Conservation (phyloP, 2,329 filamentous ascomycete species). For the Aureobasidium melanogenum region DNA sequence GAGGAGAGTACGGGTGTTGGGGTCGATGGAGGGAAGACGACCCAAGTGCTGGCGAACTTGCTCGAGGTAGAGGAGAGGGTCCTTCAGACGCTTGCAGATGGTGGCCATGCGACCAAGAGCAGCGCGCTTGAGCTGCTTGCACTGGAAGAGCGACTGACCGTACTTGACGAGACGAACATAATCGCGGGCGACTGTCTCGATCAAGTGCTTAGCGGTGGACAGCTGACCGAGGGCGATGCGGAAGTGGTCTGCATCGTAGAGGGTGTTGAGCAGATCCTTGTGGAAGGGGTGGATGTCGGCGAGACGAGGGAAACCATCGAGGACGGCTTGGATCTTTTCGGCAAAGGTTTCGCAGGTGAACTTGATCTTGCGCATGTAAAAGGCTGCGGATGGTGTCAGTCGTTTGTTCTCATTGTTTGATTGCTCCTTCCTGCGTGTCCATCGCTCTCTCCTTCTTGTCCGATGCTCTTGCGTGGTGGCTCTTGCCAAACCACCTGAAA, state of each 20-base stretch:
- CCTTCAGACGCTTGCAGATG: slow-evolving; percentile 87
- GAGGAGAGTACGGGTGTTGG: slow-evolving; percentile 88
- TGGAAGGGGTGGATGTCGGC: slow-evolving; percentile 94
- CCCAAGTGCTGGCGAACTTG: slow-evolving; percentile 95
- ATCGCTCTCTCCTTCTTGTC: neutral
- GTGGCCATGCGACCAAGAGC: slow-evolving; percentile 97
- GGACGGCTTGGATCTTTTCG: slow-evolving; percentile 83
- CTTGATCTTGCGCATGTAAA: slow-evolving; percentile 97
- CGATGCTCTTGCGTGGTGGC: neutral
- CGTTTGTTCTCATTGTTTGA: neutral
- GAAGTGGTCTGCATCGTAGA: slow-evolving; percentile 98
- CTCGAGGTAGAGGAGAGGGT: slow-evolving; percentile 89
- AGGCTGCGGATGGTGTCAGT: slow-evolving; percentile 43
- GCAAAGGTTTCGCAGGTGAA: slow-evolving; percentile 95
- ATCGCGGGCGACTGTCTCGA: slow-evolving; percentile 91
- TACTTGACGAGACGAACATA: slow-evolving; percentile 96
- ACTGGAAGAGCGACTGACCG: slow-evolving; percentile 93
- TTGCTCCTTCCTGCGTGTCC: neutral
- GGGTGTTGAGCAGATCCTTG: slow-evolving; percentile 86
- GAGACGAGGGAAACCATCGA: slow-evolving; percentile 86
- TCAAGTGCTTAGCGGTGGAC: slow-evolving; percentile 89
- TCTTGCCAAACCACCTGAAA: neutral
- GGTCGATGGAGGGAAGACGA: slow-evolving; percentile 95
- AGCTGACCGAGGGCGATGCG: slow-evolving; percentile 92
- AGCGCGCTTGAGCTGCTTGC: slow-evolving; percentile 96